These are phyloP conservation scores for Nakaseomyces delphensis DNA, from an alignment of 1,139 yeast genomes.

Conservation along the genomic window DNA sequence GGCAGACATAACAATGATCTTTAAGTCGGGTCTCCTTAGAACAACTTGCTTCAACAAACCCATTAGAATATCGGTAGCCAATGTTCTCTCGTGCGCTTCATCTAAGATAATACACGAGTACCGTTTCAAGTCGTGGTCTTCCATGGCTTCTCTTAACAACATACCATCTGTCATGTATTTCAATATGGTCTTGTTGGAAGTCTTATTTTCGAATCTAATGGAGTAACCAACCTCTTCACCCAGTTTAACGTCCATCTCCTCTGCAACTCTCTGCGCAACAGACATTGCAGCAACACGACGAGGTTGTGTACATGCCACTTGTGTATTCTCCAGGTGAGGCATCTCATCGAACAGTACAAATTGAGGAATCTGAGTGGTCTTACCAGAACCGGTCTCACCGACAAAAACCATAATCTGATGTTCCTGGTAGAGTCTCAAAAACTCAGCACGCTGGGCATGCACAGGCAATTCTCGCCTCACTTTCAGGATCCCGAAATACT, in stretches of 20 bases:
- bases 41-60: slow-evolving; percentile 83
- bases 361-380: slow-evolving; percentile 95
- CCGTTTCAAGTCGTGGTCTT: slow-evolving; percentile 69
- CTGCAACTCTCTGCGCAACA: slow-evolving; percentile 92
- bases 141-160: slow-evolving; percentile 96
- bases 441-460: slow-evolving; percentile 86
- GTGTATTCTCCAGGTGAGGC: slow-evolving; percentile 69
- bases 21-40: slow-evolving; percentile 72
- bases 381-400: slow-evolving; percentile 98
- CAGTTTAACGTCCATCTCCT: slow-evolving; percentile 83
- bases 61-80: slow-evolving; percentile 95
- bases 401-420: slow-evolving; percentile 96
- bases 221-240: slow-evolving; percentile 93
- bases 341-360: slow-evolving; percentile 89
- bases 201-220: slow-evolving; percentile 87
- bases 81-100: slow-evolving; percentile 97
- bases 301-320: slow-evolving; percentile 95
- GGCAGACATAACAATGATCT: slow-evolving; percentile 93
- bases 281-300: slow-evolving; percentile 98
- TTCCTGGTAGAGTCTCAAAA: slow-evolving; percentile 68
- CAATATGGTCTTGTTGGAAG: slow-evolving; percentile 68
- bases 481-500: slow-evolving; percentile 69
- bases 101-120: slow-evolving; percentile 90
- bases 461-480: slow-evolving; percentile 85
- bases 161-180: slow-evolving; percentile 99